Base-by-base conservation (phyloP, 2,329 filamentous ascomycete genomes). In the Tolypocladium sp. region DNA sequence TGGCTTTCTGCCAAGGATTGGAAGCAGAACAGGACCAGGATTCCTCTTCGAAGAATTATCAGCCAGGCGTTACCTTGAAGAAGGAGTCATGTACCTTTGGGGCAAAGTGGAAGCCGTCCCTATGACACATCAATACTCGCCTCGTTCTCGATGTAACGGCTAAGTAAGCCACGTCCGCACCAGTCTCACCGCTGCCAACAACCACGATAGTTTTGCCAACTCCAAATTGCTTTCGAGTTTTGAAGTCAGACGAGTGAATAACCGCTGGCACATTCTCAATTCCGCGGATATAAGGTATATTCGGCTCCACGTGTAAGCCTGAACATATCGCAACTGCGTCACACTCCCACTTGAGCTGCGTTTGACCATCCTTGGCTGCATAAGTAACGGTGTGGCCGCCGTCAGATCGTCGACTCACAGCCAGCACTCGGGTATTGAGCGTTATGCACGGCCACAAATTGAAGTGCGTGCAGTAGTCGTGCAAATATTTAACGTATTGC, bases 271-370 rank as follows among this genome's bases (percentile, higher is more conserved):
- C 67, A 17, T 67, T 66, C 4, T 74, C 67, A 35, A 76, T 62
- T 6, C 76, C 76, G 33, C 66, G 41, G 55, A 79, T 69, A 20
- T 63, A 12, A 0, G 75, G 72, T 12, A 75, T 68, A 52, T 69
- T 71, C 8, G 75, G 75, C 17, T 69, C 64, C 13, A 74, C 71
- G 58, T 79, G 73, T 8, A 78, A 63, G 4, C 76, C 76, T 1
- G 75, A 75, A 62, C 76, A 78, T 0, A 78, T 63, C 8, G 75
- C 76, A 10, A 79, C 66, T 10, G 75, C 76, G 61, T 79, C 76
- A 58, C 74, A 79, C 9, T 70, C 62, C 70, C 71, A 73, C 33
- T 62, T n/a, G n/a, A n/a, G 55, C 3, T 51, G 53, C 2, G 7
- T 40, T 3, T 15, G 56, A n/a, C n/a, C n/a, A n/a, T 20, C 40